Percentiles rank a stretch among this genome's conserved stretches.
Evolutionary conservation across 177 flowering plant genomes (phyloP).

Genomic region (Vitis hybrid): DNA sequence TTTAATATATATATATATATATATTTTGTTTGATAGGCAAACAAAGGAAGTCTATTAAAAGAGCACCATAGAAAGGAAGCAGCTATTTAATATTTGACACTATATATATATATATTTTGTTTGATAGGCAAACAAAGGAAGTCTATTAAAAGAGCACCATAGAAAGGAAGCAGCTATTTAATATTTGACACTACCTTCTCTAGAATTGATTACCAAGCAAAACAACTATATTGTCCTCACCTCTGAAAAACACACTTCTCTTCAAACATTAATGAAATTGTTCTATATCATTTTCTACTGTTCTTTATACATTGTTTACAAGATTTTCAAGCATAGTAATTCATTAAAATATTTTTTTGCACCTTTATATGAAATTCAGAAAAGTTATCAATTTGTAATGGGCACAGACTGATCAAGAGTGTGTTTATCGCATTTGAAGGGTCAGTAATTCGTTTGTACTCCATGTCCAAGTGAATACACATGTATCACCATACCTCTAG

Average conservation of each 20-base stretch:
- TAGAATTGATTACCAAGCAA: background rate
- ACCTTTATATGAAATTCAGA: background rate
- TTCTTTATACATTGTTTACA: background rate
- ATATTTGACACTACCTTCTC: background rate
- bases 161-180: too few species aligned
- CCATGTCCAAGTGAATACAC: too few species aligned
- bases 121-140: too few species aligned
- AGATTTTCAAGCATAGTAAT: background rate
- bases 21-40: too few species aligned
- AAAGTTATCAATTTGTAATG: background rate
- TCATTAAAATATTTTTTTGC: background rate
- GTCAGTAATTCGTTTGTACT: background rate
- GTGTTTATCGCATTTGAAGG: background rate
- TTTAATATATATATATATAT: background rate
- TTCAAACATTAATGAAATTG: background rate
- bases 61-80: too few species aligned
- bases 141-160: too few species aligned
- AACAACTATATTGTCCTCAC: background rate
- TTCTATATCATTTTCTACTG: background rate
- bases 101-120: too few species aligned
- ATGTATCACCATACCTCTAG: too few species aligned
- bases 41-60: too few species aligned
- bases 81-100: background rate
- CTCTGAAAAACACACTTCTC: background rate
- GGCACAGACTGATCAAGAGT: background rate